Conservation (phyloP, 306 rosid species). For the Rosa persica region DNA sequence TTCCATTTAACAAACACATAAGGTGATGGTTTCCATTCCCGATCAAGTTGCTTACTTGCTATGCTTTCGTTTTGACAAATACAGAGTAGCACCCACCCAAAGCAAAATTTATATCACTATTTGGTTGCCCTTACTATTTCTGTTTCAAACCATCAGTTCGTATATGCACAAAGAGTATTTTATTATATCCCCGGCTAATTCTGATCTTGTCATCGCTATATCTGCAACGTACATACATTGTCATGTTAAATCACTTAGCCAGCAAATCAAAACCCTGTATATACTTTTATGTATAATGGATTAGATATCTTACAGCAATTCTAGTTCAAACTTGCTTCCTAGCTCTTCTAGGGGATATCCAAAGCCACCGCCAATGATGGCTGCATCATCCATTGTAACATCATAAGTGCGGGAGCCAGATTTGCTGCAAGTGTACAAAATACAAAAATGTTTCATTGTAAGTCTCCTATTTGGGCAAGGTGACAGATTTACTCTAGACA, state of each 20-base stretch:
- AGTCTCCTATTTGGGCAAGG: background rate
- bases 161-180: constrained; percentile 60
- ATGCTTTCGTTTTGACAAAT: background rate
- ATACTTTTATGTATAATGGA: background rate
- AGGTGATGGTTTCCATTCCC: background rate
- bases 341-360: constrained; percentile 73
- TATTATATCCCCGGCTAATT: constrained; percentile 58
- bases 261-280: background rate
- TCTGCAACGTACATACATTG: constrained; percentile 35
- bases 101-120: background rate
- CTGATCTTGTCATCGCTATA: constrained; percentile 75
- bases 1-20: background rate
- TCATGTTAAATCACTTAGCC: background rate
- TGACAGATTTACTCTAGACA: background rate
- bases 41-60: background rate
- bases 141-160: constrained; percentile 35
- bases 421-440: constrained; percentile 44
- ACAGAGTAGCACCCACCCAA: background rate
- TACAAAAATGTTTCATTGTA: background rate
- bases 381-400: constrained; percentile 83
- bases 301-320: constrained; percentile 61
- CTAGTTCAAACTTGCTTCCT: constrained; percentile 63
- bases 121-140: constrained; percentile 6
- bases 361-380: constrained; percentile 75
- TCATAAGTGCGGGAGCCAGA: constrained; percentile 49